phyloP scores from a whole-genome alignment of 78 protist species.

The Bodo saltans region DNA sequence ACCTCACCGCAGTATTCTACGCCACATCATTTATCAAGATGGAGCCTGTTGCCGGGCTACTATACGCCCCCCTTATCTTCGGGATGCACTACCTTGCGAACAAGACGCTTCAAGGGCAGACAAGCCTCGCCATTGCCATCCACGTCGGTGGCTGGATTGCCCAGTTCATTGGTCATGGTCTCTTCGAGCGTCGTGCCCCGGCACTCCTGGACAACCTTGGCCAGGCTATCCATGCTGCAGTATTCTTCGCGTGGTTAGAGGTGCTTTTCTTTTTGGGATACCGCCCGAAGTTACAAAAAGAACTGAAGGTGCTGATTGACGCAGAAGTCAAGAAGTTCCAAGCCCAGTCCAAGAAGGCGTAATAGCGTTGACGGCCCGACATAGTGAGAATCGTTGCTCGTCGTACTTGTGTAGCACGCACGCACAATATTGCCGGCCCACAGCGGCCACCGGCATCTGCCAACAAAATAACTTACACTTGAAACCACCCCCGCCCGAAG shows the following conservation, averaged over 20 bases:
- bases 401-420: no score
- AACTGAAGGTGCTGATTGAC: not conserved
- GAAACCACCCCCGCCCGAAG: no score
- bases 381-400: no score
- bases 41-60: not conserved
- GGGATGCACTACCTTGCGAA: not conserved
- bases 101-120: not conserved
- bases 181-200: slow-evolving; percentile 34
- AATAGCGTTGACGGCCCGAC: no score
- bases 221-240: not conserved
- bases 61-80: not conserved
- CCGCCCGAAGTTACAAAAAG: not conserved
- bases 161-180: slow-evolving; percentile 41
- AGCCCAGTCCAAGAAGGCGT: no score
- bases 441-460: no score
- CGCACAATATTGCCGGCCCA: no score
- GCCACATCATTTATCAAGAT: not conserved
- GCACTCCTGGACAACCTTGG: slow-evolving; percentile 36
- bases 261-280: slow-evolving; percentile 1
- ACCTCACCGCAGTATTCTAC: not conserved
- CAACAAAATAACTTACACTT: no score
- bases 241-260: slow-evolving; percentile 3
- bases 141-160: slow-evolving; percentile 25
- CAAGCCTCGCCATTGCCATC: not conserved
- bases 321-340: not conserved